Percentiles rank a stretch among this genome's conserved stretches.
Evolutionary conservation across 2,329 filamentous ascomycete genomes (phyloP).

Genomic region (Diaporthe sp.): DNA sequence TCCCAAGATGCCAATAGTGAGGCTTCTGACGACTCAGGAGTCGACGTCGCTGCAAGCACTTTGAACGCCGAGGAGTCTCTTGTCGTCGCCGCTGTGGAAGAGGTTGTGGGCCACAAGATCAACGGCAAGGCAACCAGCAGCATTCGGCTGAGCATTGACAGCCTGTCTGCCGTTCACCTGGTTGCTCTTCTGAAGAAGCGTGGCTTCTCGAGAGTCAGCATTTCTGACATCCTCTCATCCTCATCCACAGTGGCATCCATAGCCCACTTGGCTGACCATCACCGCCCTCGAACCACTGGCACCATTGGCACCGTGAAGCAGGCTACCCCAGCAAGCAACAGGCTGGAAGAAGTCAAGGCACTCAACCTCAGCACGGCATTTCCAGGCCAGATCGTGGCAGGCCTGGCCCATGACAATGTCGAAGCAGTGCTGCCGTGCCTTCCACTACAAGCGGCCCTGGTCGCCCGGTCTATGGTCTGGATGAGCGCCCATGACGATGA

Average conservation of each 20-base stretch:
- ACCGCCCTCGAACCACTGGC: not conserved
- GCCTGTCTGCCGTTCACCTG: slow-evolving; percentile 54
- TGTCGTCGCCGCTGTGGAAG: slow-evolving; percentile 39
- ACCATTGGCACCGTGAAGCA: not conserved
- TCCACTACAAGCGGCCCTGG: slow-evolving; percentile 45
- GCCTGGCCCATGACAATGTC: slow-evolving; percentile 38
- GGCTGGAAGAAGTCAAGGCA: slow-evolving; percentile 10
- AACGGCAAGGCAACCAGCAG: slow-evolving; percentile 42
- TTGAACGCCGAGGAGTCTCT: slow-evolving; percentile 29
- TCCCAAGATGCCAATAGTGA: slow-evolving; percentile 19
- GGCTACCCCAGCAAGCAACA: not conserved
- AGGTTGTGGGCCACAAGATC: slow-evolving; percentile 36
- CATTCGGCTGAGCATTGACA: slow-evolving; percentile 55
- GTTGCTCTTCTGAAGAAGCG: slow-evolving; percentile 51
- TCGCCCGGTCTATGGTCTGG: slow-evolving; percentile 52
- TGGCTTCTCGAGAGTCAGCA: slow-evolving; percentile 50
- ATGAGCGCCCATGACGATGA: slow-evolving; percentile 25
- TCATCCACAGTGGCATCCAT: slow-evolving; percentile 49
- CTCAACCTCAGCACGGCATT: slow-evolving; percentile 17
- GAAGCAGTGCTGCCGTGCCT: slow-evolving; percentile 42
- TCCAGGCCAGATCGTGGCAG: not conserved
- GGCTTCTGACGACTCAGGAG: slow-evolving; percentile 26
- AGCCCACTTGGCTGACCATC: slow-evolving; percentile 49
- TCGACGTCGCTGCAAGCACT: slow-evolving; percentile 28
- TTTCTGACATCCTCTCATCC: slow-evolving; percentile 51